A percentile compares a stretch with the other conserved stretches of the same genome.
Evolutionary conservation across 768 basidiomycete genomes (phyloP).

Genomic region (Agaricus blazei): DNA sequence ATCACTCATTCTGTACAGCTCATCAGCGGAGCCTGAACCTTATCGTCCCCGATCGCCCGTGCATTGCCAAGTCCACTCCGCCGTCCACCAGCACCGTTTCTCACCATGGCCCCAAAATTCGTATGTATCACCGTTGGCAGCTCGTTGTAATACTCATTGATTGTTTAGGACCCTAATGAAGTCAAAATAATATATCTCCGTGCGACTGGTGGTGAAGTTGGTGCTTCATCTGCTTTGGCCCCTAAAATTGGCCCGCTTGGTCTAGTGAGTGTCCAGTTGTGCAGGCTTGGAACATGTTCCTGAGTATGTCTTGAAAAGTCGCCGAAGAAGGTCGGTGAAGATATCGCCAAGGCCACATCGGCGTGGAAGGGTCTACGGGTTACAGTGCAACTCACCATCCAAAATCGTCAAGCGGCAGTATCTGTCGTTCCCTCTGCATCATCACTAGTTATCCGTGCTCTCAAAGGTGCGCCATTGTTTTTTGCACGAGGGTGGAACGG

Average conservation of each 20-base stretch:
- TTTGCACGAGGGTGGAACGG: not conserved
- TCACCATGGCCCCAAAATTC: slow-evolving; percentile 23
- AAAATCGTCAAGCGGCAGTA: slow-evolving; percentile 98
- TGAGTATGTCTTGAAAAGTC: slow-evolving; percentile 51
- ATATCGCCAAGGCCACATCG: slow-evolving; percentile 98
- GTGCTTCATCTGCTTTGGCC: slow-evolving; percentile 96
- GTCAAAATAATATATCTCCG: slow-evolving; percentile 99
- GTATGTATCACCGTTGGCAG: not conserved
- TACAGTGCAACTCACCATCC: slow-evolving; percentile 97
- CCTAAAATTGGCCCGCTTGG: slow-evolving; percentile 99
- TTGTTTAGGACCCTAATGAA: slow-evolving; percentile 87
- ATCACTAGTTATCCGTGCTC: slow-evolving; percentile 94
- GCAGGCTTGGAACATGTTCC: slow-evolving; percentile 1
- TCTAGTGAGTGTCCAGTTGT: slow-evolving; percentile 60
- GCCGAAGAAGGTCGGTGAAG: slow-evolving; percentile 99
- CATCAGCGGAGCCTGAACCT: slow-evolving; percentile 47
- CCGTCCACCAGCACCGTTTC: slow-evolving; percentile 14
- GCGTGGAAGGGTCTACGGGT: slow-evolving; percentile 99
- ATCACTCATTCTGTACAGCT: slow-evolving; percentile 53
- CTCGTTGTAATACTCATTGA: slow-evolving; percentile 1
- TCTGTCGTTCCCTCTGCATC: slow-evolving; percentile 96
- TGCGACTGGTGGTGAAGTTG: slow-evolving; percentile 98
- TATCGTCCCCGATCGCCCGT: slow-evolving; percentile 27
- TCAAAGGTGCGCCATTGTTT: slow-evolving; percentile 74
- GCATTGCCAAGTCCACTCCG: slow-evolving; percentile 5